Evolutionary conservation across 345 rosid genomes (phyloP).

Genomic region (Aegle marmelos): DNA sequence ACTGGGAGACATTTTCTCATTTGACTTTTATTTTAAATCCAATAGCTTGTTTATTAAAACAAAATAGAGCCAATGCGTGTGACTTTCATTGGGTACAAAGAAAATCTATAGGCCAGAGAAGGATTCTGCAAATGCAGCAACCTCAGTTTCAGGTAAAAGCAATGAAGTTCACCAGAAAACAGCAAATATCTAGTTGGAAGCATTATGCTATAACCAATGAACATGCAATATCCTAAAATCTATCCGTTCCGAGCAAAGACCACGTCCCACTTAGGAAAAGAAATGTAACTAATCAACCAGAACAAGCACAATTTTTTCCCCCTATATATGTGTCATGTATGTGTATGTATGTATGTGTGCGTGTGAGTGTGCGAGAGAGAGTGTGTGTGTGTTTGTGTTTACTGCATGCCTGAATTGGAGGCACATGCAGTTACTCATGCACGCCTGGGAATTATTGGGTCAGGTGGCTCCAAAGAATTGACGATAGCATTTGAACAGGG

Average conservation of each 20-base stretch:
- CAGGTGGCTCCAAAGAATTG: neutral
- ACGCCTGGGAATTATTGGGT: neutral
- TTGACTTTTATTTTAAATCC: neutral
- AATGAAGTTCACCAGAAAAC: neutral
- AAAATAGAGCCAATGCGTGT: neutral
- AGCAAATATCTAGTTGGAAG: neutral
- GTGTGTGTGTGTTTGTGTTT: too few species aligned
- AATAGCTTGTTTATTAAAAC: neutral
- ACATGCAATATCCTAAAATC: neutral
- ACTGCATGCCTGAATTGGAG: neutral
- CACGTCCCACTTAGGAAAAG: neutral
- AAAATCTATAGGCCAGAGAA: neutral
- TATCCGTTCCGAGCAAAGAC: neutral
- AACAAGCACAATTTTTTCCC: neutral
- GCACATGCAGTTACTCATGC: neutral
- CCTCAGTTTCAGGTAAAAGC: neutral
- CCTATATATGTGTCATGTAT: neutral
- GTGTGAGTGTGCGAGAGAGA: too few species aligned
- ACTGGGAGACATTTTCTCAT: neutral
- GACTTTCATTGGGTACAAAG: neutral
- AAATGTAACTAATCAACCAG: neutral
- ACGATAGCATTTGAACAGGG: neutral
- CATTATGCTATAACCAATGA: neutral
- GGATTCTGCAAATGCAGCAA: neutral
- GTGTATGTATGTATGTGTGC: too few species aligned